phyloP scores from a whole-genome alignment of 139 green algal genomes.

The Chlamydomonas sp. region DNA sequence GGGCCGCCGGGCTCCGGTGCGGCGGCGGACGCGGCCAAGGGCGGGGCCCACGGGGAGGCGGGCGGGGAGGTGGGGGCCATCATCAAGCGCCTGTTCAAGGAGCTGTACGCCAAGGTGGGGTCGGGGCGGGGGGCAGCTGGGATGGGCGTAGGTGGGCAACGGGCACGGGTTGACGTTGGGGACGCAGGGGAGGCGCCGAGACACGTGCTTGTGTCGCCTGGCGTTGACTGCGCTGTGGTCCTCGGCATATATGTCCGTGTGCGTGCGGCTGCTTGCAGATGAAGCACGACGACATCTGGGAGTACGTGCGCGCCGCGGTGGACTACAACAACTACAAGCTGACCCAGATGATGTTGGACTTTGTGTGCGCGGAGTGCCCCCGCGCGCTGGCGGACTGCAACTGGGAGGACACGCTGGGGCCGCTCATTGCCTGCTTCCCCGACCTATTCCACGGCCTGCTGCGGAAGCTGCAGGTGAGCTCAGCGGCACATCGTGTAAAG shows the following conservation, averaged over 20 bases:
- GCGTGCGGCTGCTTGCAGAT: too few relatives aligned
- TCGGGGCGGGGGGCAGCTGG: background rate
- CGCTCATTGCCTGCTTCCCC: slow-evolving; percentile 35
- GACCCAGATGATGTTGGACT: slow-evolving; percentile 30
- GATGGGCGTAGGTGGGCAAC: background rate
- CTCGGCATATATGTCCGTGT: too few relatives aligned
- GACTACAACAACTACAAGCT: slow-evolving; percentile 34
- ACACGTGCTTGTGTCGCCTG: too few relatives aligned
- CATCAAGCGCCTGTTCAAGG: slow-evolving; percentile 39
- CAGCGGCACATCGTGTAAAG: too few relatives aligned
- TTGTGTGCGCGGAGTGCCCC: slow-evolving; percentile 6
- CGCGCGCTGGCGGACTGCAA: slow-evolving; percentile 6
- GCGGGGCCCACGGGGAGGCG: background rate
- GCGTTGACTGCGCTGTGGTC: too few relatives aligned
- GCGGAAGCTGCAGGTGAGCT: slow-evolving; percentile 23
- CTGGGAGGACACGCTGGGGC: slow-evolving; percentile 22
- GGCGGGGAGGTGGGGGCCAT: slow-evolving; percentile 29
- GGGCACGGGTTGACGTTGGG: too few relatives aligned
- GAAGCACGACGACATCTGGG: background rate
- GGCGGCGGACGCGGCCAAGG: background rate
- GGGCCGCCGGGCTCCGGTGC: too few relatives aligned
- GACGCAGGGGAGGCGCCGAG: too few relatives aligned
- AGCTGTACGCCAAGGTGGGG: slow-evolving; percentile 31
- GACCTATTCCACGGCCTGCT: slow-evolving; percentile 33
- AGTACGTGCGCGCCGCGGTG: slow-evolving; percentile 22